Base-by-base conservation (phyloP, 2,329 filamentous ascomycete species). In the Thermoascus crustaceus region DNA sequence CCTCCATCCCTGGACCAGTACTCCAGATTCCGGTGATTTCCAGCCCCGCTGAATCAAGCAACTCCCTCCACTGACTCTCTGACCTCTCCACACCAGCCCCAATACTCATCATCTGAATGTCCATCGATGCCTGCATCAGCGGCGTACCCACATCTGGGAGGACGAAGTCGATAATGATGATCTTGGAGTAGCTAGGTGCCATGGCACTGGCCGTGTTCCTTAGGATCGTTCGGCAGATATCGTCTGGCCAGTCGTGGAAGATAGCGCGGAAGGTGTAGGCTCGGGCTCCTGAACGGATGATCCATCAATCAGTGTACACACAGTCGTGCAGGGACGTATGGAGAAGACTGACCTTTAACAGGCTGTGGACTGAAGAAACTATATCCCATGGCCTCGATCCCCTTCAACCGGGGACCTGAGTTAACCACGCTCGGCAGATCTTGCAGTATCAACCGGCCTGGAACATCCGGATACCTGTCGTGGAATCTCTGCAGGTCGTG, bases 101-200 rank as follows among this genome's bases (percentile, higher is more conserved):
- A 10, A 59, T 53, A 20, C 53, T 54, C 58, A 63, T 61, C 59
- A 62, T 63, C 37, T 57, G 50, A 27, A 63, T 54, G 38, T 63
- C 58, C 21, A 60, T 36, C 0, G 52, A 49, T 2, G 53, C 44
- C 21, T 52, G 52, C 23, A 55, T 41, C 10, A 58, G 41, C 3
- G 52, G 46, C 1, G 50, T 41, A 4, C 52, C 36, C 1, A 46
- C 52, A 18, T 59, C 52, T 1, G 56, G 48, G 5, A 63, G 43
- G 3, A 63, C 57, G 32, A 53, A 55, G 27, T 63, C 60, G 4
- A 54, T 48, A 20, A 63, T 60, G 20, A 63, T 35, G 23, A 63
- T 46, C 2, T 50, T 46, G 7, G 58, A 61, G 26, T 54, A 48
- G 5, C 43, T 42, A 0, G 45, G 42, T 2, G 46, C 48, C 52